Conservation (phyloP, 257 asterid genomes). For the Buddleja alternifolia region DNA sequence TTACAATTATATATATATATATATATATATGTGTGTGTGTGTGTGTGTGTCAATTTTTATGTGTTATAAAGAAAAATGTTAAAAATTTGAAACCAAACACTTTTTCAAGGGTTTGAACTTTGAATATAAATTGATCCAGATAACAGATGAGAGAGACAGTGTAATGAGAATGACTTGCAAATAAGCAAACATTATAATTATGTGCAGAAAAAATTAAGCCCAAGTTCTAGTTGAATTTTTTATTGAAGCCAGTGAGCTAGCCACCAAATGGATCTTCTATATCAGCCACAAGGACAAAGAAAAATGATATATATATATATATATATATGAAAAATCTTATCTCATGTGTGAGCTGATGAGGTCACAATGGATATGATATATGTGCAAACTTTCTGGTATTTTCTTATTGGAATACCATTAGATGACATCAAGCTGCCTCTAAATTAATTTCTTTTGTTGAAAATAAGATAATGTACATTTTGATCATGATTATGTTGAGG, state of each 20-base stretch:
- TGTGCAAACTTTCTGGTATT: neutral
- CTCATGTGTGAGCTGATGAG: neutral
- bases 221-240: neutral
- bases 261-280: neutral
- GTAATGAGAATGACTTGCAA: neutral
- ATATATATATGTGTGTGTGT: too few species aligned
- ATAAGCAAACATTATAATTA: neutral
- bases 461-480: neutral
- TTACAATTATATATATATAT: too few species aligned
- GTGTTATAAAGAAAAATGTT: too few species aligned
- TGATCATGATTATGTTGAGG: neutral
- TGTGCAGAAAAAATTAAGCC: neutral
- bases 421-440: neutral
- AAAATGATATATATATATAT: neutral
- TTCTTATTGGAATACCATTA: neutral
- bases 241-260: neutral
- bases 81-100: too few species aligned
- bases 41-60: too few species aligned
- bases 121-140: neutral
- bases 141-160: neutral
- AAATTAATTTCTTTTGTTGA: neutral
- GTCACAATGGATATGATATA: slow-evolving; percentile 8
- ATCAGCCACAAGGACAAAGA: neutral
- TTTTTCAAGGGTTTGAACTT: too few species aligned
- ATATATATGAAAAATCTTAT: neutral